Percentiles rank a stretch among this genome's conserved stretches.
phyloP scores from a whole-genome alignment of 352 stramenopile species.

The Pythium grandisporangium region DNA sequence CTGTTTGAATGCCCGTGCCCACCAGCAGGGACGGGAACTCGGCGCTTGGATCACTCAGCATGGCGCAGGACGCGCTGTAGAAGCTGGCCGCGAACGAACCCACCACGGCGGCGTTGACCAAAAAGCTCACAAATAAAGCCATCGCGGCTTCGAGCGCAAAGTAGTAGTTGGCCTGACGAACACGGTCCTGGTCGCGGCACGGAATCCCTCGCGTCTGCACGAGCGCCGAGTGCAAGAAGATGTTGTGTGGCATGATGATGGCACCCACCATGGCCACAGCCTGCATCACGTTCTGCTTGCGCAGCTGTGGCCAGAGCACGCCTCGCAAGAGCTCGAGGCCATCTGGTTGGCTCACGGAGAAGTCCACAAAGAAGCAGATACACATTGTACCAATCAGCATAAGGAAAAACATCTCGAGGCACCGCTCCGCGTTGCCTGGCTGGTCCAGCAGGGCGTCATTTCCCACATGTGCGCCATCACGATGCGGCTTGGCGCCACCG shows the following conservation, averaged over 20 bases:
- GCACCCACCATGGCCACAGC: conserved; percentile 77
- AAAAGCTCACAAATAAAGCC: conserved; percentile 81
- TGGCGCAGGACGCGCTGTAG: conserved; percentile 54
- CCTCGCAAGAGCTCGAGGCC: conserved; percentile 59
- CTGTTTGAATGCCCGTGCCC: conserved; percentile 43
- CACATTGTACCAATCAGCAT: conserved; percentile 84
- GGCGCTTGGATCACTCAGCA: conserved; percentile 30
- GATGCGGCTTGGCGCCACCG: not conserved
- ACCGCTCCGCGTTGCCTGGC: conserved; percentile 12
- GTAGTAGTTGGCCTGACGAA: conserved; percentile 73
- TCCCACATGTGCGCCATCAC: too few species aligned
- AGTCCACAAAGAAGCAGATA: conserved; percentile 84
- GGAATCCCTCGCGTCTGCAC: conserved; percentile 49
- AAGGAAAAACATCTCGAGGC: conserved; percentile 82
- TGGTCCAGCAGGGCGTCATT: too few species aligned
- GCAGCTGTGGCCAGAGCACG: conserved; percentile 51
- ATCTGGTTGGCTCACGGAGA: conserved; percentile 54
- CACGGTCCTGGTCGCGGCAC: conserved; percentile 6
- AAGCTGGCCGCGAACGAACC: conserved; percentile 87
- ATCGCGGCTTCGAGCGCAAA: conserved; percentile 79
- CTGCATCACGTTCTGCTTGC: conserved; percentile 45
- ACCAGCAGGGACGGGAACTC: conserved; percentile 44
- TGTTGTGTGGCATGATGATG: conserved; percentile 96
- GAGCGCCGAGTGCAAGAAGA: conserved; percentile 92
- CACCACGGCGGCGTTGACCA: conserved; percentile 89